Evolutionary conservation across 257 asterid species (phyloP), one percentile per base, ranked within the genome.

Genomic region (Phtheirospermum japonicum): DNA sequence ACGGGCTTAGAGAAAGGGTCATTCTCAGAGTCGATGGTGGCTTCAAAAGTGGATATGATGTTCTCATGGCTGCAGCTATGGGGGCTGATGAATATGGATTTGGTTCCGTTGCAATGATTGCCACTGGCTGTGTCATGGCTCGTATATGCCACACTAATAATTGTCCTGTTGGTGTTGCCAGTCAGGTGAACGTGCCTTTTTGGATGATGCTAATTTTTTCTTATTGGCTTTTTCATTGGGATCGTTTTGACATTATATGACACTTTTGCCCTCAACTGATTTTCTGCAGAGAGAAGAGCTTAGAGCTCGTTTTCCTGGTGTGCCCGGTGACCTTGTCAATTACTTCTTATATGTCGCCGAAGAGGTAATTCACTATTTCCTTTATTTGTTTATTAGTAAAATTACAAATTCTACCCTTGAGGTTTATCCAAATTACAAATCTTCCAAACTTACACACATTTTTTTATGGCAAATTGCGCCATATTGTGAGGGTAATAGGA

Each of bases 161-260:
- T 78, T 93, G 99, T 68, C 99, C 99, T 19, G 99, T 93, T 70
- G 99, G 99, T 65, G 99, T 93, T 66, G 99, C 99, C 71, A 93
- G 99, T 65, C 99, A 93, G 97, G 99, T 93, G 64, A 72, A 17
- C 36, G 31, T 46, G 42, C 20, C 61, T 63, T 14, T 30, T 6
- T 33, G 18, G 9, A 63, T 19, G 26, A 6, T n/a, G 4, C n/a
- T 37, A 10, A 49, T 33, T 36, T 65, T 42, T 7, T 57, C 11
- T 18, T 64, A 9, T 9, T 1, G 19, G 3, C 40, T 31, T 62
- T 34, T 50, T 51, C 33, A 18, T 6, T 17, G 17, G 8, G 12
- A 61, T 12, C 9, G 34, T 57, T 57, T 64, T 23, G 40, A 58
- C 34, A 49, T 28, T 46, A 31, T 48, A 42, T 51, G 39, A 36